Base-by-base conservation (phyloP, 2,329 filamentous ascomycete genomes). In the Aspergillus sergii region DNA sequence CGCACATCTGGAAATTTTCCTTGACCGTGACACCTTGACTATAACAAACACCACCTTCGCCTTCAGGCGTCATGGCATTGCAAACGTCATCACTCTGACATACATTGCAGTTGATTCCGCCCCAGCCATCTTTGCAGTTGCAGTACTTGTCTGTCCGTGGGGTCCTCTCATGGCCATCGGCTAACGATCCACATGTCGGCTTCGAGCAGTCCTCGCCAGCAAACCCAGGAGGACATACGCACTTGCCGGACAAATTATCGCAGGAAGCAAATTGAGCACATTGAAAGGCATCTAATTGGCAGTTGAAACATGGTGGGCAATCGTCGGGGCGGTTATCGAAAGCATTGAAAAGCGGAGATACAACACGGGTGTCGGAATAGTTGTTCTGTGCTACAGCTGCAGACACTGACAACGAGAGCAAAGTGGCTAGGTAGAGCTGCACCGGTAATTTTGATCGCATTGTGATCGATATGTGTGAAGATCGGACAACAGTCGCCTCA, bases 41-140 rank as follows among this genome's bases (percentile, higher is more conserved):
- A 76, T 97, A 98, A 81, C 95, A 99, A 12, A 97, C 89, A 36
- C 93, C 95, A 53, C 90, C 93, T 65, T 92, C 86, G 4, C 87
- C 87, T 16, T 90, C 88, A 4, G 92, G 92, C 89, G 96, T 96
- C 79, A 99, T 83, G 39, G 92, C 89, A 75, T 95, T 88, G 74
- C 95, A 99, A 19, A 91, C 94, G 69, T 90, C 83, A 76, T 98
- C 85, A 4, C 89, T 88, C 64, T 90, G 89, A 80, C 95, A 99
- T 61, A 99, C 92, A 73, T 95, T 99, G 86, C 95, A 99, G 83
- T 99, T 99, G 81, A 99, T 94, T 67, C 95, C 95, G 46, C 87
- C 87, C 95, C 95, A 99, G 61, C 95, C 95, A 43, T 96, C 91
- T 74, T 94, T 91, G 78, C 95, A 99, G 48, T 93, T 82, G 80